phyloP scores from a whole-genome alignment of 2,329 filamentous ascomycete species.

The Venturia carpophila region DNA sequence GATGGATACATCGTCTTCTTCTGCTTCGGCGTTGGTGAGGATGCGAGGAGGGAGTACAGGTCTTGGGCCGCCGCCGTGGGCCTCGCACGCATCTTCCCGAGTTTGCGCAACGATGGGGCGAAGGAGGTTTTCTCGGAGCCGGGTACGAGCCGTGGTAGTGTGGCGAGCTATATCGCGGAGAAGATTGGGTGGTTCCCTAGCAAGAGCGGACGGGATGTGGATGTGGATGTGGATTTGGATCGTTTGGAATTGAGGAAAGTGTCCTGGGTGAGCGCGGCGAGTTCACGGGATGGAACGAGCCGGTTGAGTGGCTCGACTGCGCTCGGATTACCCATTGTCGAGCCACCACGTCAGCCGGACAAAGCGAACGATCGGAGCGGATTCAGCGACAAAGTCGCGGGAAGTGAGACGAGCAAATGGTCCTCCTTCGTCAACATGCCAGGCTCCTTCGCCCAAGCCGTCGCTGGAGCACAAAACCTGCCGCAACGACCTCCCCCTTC shows the following conservation, averaged over 20 bases:
- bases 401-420: background rate
- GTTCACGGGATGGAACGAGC: background rate
- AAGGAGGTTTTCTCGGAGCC: background rate
- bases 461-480: background rate
- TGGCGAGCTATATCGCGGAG: background rate
- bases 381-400: background rate
- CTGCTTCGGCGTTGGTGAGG: conserved; percentile 58
- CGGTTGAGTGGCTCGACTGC: background rate
- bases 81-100: conserved; percentile 22
- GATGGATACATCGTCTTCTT: conserved; percentile 50
- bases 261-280: background rate
- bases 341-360: background rate
- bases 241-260: background rate
- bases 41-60: conserved; percentile 50
- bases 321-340: background rate
- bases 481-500: background rate
- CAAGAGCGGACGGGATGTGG: background rate
- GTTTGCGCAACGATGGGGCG: background rate
- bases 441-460: conserved; percentile 4
- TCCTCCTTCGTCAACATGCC: conserved; percentile 4
- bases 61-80: conserved; percentile 37
- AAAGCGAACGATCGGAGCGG: background rate
- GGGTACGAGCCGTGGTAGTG: background rate
- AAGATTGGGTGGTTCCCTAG: background rate
- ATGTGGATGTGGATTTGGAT: background rate